Evolutionary conservation across 2,329 filamentous ascomycete genomes (phyloP).

Genomic region (Botrytis pseudocinerea): DNA sequence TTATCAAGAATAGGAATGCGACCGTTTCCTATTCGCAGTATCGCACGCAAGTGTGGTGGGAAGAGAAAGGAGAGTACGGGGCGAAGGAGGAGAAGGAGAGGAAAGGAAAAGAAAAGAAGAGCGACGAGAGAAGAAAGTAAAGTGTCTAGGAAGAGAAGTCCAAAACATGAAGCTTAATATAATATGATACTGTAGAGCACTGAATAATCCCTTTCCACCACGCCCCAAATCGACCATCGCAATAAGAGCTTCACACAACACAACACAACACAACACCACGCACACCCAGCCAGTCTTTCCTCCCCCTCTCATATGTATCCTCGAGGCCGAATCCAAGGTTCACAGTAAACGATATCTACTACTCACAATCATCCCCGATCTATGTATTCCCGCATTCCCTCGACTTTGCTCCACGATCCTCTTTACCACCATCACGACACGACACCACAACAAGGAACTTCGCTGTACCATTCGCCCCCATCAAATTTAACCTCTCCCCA

Average conservation of each 20-base stretch:
- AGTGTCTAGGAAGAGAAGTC: not conserved
- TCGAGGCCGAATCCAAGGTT: not conserved
- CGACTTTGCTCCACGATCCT: not conserved
- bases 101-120: too few species aligned
- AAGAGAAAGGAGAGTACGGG: not conserved
- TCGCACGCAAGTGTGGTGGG: too few species aligned
- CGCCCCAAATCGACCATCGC: not conserved
- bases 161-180: not conserved
- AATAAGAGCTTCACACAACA: not conserved
- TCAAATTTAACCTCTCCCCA: too few species aligned
- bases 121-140: too few species aligned
- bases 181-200: not conserved
- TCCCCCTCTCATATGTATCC: not conserved
- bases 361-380: too few species aligned
- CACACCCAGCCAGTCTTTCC: not conserved
- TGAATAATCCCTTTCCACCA: not conserved
- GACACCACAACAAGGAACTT: not conserved
- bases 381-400: too few species aligned
- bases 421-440: not conserved
- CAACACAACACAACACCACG: too few species aligned
- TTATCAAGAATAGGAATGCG: not conserved
- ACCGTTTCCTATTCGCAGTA: not conserved
- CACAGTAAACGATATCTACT: too few species aligned
- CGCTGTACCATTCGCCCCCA: not conserved
- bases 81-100: too few species aligned